Percentiles rank a stretch among this genome's conserved stretches.
Evolutionary conservation across 2,329 filamentous ascomycete species (phyloP).

Genomic region (Aspergillus candidus): DNA sequence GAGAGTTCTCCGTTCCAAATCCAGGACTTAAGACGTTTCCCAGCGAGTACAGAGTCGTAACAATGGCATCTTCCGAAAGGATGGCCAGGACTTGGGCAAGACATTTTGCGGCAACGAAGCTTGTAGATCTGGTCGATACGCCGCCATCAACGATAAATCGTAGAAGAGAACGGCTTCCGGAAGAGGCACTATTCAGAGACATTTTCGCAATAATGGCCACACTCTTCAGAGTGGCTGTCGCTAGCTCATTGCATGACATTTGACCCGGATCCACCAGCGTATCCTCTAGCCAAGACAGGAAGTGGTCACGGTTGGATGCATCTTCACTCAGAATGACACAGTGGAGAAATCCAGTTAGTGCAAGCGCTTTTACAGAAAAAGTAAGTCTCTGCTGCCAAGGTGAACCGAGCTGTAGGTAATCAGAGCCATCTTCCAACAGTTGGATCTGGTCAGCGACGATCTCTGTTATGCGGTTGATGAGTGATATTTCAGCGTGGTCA

Average conservation of each 20-base stretch:
- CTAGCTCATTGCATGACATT: slow-evolving; percentile 73
- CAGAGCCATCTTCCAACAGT: slow-evolving; percentile 78
- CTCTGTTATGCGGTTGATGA: slow-evolving; percentile 57
- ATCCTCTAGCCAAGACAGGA: slow-evolving; percentile 82
- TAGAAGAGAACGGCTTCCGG: slow-evolving; percentile 71
- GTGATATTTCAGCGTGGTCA: slow-evolving; percentile 33
- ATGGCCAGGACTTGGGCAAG: slow-evolving; percentile 74
- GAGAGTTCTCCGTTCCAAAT: slow-evolving; percentile 44
- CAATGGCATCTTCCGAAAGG: slow-evolving; percentile 85
- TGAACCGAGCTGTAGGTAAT: slow-evolving; percentile 82
- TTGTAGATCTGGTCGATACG: slow-evolving; percentile 57
- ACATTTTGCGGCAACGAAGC: slow-evolving; percentile 73
- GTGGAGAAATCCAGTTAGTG: slow-evolving; percentile 76
- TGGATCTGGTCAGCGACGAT: slow-evolving; percentile 78
- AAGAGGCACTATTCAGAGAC: slow-evolving; percentile 65
- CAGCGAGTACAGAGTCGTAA: slow-evolving; percentile 92
- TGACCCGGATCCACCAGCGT: slow-evolving; percentile 71
- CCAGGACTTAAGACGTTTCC: slow-evolving; percentile 86
- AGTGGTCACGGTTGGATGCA: slow-evolving; percentile 67
- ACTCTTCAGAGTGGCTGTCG: slow-evolving; percentile 70
- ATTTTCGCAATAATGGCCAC: slow-evolving; percentile 76
- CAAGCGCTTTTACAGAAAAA: slow-evolving; percentile 76
- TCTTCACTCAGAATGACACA: slow-evolving; percentile 79
- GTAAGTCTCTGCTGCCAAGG: slow-evolving; percentile 81
- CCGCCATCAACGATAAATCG: slow-evolving; percentile 82